Conservation (phyloP, 345 rosid genomes). For the Citrus sinensis region DVS_A1.0 CM039162.1:30920501-30921000, state of each 20-base stretch:
- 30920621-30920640: constrained; percentile 9
- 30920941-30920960: background rate
- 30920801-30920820: background rate
- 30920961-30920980: background rate
- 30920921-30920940: background rate
- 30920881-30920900: too few relatives aligned
- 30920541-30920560: constrained; percentile 59
- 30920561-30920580: constrained; percentile 4
- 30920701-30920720: constrained; percentile 15
- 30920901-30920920: background rate
- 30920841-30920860: too few relatives aligned
- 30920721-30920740: constrained; percentile 19
- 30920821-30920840: background rate
- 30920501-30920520: constrained; percentile 97
- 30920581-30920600: constrained; percentile 3
- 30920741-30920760: constrained; percentile 3
- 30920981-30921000: background rate
- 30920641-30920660: constrained; percentile 22
- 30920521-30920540: constrained; percentile 94
- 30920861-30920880: too few relatives aligned
- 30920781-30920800: background rate
- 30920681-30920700: background rate
- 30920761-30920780: background rate
- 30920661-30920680: constrained; percentile 20
- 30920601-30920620: background rate